Conservation (phyloP, 23 red algal genomes). For the Gracilaria caudata region DNA sequence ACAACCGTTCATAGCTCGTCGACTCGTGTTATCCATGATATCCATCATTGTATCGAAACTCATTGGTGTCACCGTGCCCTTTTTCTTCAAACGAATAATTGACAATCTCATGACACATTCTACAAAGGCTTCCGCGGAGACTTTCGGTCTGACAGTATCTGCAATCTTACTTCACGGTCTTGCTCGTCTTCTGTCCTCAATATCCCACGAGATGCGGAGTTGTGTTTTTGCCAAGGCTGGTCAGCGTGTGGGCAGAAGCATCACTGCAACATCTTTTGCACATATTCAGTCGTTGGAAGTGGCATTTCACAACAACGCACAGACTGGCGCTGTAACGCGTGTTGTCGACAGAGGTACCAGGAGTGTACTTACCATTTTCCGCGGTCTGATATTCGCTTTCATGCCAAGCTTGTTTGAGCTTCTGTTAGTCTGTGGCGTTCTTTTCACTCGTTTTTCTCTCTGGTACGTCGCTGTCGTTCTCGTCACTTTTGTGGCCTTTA, state of each 20-base stretch:
- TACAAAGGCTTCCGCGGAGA: background rate
- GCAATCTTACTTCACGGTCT: conserved; percentile 65
- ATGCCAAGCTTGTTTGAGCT: conserved; percentile 91
- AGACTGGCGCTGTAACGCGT: conserved; percentile 74
- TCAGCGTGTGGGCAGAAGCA: conserved; percentile 79
- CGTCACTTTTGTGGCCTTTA: conserved; percentile 72
- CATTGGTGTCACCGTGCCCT: conserved; percentile 47
- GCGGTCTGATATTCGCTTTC: conserved; percentile 83
- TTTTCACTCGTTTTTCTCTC: conserved; percentile 65
- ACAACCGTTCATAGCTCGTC: conserved; percentile 57
- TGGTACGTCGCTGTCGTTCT: conserved; percentile 69
- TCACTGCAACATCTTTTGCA: conserved; percentile 84
- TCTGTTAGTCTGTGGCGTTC: conserved; percentile 81
- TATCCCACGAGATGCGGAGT: conserved; percentile 85
- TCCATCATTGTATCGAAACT: conserved; percentile 48
- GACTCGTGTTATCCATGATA: conserved; percentile 38
- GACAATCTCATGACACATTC: conserved; percentile 44
- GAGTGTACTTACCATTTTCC: conserved; percentile 88
- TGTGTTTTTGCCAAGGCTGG: conserved; percentile 80
- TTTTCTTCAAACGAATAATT: conserved; percentile 48
- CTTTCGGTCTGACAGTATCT: background rate
- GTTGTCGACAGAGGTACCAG: conserved; percentile 91
- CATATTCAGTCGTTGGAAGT: conserved; percentile 82
- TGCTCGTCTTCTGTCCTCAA: conserved; percentile 53
- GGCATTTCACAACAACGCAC: conserved; percentile 54